Evolutionary conservation across 164 flowering plant genomes (phyloP).

Genomic region (Taxillus chinensis): DNA sequence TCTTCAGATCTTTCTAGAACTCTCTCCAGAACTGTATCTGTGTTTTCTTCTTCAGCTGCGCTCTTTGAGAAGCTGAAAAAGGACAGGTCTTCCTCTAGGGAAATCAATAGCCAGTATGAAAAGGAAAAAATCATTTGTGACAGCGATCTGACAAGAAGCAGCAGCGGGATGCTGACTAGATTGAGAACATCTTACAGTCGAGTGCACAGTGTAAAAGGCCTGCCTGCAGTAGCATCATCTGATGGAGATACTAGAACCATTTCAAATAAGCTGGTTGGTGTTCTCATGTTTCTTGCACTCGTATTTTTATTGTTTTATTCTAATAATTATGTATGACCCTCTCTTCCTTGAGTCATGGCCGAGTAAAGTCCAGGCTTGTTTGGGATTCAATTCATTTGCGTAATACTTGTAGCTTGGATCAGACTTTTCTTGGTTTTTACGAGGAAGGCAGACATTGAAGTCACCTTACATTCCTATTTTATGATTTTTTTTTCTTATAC

Average conservation of each 20-base stretch:
- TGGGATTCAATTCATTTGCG: no score
- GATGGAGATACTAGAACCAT: slow-evolving; percentile 22
- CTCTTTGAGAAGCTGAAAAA: slow-evolving; percentile 75
- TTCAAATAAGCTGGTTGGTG: slow-evolving; percentile 36
- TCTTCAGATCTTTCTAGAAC: slow-evolving; percentile 46
- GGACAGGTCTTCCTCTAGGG: slow-evolving; percentile 35
- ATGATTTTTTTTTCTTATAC: no score
- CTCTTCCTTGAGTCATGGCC: no score
- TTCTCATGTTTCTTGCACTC: background rate
- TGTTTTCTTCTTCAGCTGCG: slow-evolving; percentile 97
- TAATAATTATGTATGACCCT: no score
- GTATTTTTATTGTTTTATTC: no score
- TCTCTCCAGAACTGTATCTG: slow-evolving; percentile 90
- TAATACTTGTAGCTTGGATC: no score
- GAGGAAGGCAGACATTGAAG: no score
- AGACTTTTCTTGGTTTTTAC: no score
- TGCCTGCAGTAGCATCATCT: slow-evolving; percentile 17
- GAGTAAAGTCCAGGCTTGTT: no score
- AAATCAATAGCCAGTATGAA: slow-evolving; percentile 20
- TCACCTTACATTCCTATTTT: no score
- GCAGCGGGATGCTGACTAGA: slow-evolving; percentile 29
- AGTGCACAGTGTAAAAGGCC: slow-evolving; percentile 35
- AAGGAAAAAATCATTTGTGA: slow-evolving; percentile 8
- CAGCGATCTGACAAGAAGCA: slow-evolving; percentile 17
- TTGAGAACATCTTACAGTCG: slow-evolving; percentile 56